Base-by-base conservation (phyloP, 1,284 basidiomycete genomes). In the Waitea zeae region DNA sequence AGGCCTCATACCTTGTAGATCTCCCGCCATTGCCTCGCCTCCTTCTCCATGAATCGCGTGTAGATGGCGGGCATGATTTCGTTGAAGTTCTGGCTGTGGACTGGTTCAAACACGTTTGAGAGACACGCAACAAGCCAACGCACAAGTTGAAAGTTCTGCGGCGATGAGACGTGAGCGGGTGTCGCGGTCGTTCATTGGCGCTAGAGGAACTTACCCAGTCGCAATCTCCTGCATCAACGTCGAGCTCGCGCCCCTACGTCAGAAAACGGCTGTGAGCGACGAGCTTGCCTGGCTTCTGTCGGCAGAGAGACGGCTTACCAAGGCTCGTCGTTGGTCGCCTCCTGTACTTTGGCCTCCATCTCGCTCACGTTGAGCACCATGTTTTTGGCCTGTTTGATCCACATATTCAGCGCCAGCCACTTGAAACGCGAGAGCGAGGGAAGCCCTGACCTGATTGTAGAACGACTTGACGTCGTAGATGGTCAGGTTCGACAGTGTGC, bases 61-160 rank as follows among this genome's bases (percentile, higher is more conserved):
- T 96, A 98, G 47, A 97, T 96, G 49, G 78, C 81, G 2, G 95
- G 93, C 90, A 99, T 97, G 51, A 98, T 90, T 62, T 99, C 95
- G 57, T 98, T 98, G 60, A 99, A 99, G 46, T 93, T 77, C 63
- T 93, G 88, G 60, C 87, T 92, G 50, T 28, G 20, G 34, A 34
- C 15, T 34, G 19, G 14, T 28, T 11, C 20, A 22, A 31, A 22
- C 5, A 17, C 22, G 6, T 18, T 14, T 22, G 7, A 15, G 11
- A 11, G n/a, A 19, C 12, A 5, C 30, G 7, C 5, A 15, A 9
- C 14, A 24, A 12, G 17, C 3, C 17, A 14, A 61, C 82, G 57
- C 50, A 88, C 86, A 89, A 95, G 51, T 88, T 92, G 57, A 89
- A 84, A 5, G 89, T 93, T 46, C 86, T 88, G 41, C 29, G 22